Evolutionary conservation across 805 yeast genomes (phyloP).

Genomic region (Pichia nanzhaoensis): DNA sequence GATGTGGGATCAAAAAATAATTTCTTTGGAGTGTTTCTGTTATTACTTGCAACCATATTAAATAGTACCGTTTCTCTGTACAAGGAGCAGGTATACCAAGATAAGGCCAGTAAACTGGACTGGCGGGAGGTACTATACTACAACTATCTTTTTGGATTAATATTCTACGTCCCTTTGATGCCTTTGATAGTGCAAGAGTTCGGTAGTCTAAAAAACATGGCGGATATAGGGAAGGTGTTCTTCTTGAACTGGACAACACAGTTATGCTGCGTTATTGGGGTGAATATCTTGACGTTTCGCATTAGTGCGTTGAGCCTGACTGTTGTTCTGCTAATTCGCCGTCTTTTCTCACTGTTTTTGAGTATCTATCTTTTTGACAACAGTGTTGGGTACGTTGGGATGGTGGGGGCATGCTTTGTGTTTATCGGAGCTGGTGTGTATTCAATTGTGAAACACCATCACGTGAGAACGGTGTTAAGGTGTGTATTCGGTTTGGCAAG

Average conservation of each 20-base stretch:
- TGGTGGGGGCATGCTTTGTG: conserved; percentile 33
- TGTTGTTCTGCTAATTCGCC: conserved; percentile 53
- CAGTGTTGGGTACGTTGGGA: conserved; percentile 39
- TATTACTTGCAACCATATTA: conserved; percentile 32
- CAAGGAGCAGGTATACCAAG: conserved; percentile 47
- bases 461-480: too few species aligned
- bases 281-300: conserved; percentile 50
- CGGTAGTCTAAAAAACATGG: neutral
- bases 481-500: too few species aligned
- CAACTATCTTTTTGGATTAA: conserved; percentile 49
- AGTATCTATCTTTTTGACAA: conserved; percentile 50
- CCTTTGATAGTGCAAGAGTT: conserved; percentile 20
- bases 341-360: conserved; percentile 51
- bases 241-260: conserved; percentile 46
- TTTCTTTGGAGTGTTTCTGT: conserved; percentile 7
- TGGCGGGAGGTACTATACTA: conserved; percentile 66
- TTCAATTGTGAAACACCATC: conserved; percentile 5
- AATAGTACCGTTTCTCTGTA: conserved; percentile 28
- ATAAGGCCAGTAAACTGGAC: conserved; percentile 24
- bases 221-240: conserved; percentile 23
- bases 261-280: conserved; percentile 60
- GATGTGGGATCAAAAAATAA: neutral
- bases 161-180: conserved; percentile 39
- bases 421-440: conserved; percentile 51
- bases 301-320: conserved; percentile 60